Base-by-base conservation (phyloP, 345 rosid species). In the Psidium guajava region DNA sequence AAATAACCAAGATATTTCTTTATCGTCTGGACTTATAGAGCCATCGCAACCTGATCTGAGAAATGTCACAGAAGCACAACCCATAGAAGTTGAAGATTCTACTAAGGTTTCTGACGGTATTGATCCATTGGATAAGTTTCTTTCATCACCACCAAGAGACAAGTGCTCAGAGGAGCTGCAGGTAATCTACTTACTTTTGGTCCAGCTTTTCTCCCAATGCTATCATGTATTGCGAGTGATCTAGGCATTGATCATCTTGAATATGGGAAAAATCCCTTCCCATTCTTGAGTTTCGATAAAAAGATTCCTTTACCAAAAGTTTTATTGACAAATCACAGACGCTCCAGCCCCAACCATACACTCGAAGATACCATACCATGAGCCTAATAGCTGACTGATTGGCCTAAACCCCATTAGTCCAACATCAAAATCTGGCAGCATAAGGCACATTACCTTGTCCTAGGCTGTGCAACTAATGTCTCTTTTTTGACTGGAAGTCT, bases 131-230 rank as follows among this genome's bases (percentile, higher is more conserved):
- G 94, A 95, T 88, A 91, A 90, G 85, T 98, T 97, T 89, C 94
- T 97, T 40, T 97, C 94, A 1, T 91, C 91, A 1, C 92, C 91
- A 32, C 96, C 97, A 20, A 90, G 81, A 83, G 91, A 87, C 25
- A 93, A 88, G 88, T 96, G 97, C 91, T 93, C 99, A 2, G 94
- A 91, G 88, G 98, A 96, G 86, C 90, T 96, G 50, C 98, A 95
- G 89, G 99, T 96, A 89, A 91, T 94, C 87, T 84, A 32, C 57
- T 58, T 82, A 5, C 28, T 55, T 53, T 58, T 81, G 51, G 36
- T 69, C 42, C 42, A 14, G 28, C 24, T 85, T 87, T 85, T 64
- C 84, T 53, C 42, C n/a, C 20, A 28, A 73, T 18, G 50, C 56
- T 64, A 64, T 64, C 44, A 4, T 6, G 0, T 32, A 64, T 64